Base-by-base conservation (phyloP, 1,139 yeast genomes). In the Debaryomyces subglobosus region DNA sequence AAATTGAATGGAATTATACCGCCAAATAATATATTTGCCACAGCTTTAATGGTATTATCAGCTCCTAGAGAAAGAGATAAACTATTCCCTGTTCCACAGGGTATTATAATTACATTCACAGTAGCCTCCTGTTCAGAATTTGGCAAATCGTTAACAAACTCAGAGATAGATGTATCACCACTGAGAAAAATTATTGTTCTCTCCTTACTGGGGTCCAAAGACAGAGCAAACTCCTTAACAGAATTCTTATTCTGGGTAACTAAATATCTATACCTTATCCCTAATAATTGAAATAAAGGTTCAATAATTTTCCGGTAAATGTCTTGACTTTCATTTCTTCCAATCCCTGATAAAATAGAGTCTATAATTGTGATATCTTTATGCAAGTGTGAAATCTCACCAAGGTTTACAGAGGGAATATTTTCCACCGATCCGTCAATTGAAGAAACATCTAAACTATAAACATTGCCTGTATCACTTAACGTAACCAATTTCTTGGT, bases 71-170 rank as follows among this genome's bases (percentile, higher is more conserved):
- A 85, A 16, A 81, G 77, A 1, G 90, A 81, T 48, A 89, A 70
- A 7, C 96, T 91, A 61, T 91, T 91, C 0, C 96, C 97, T 0
- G 96, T 86, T 1, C 98, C 98, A 47, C 84, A 75, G 0, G 97
- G 96, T 20, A 91, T 68, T 3, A 84, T 78, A 9, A 74, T 68
- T 2, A 88, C 45, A 12, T 63, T 59, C 39, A 77, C 44, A 5
- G 55, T 52, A 1, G 62, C 54, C 1, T 44, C 46, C 7, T 10
- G 15, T 1, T 38, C 43, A 3, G 27, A 44, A 1, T 46, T 37
- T 1, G 48, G 44, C 13, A 86, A 60, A 2, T 73, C 72, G 61
- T 91, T 90, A 49, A 89, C 60, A 50, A 91, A 82, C 63, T 91
- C 98, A 45, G 79, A 82, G 10, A 90, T 72, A 1, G 96, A 85